These are phyloP conservation scores for Colletotrichum navitas DNA, from an alignment of 2,329 filamentous ascomycete genomes.

Conservation along the genomic window DNA sequence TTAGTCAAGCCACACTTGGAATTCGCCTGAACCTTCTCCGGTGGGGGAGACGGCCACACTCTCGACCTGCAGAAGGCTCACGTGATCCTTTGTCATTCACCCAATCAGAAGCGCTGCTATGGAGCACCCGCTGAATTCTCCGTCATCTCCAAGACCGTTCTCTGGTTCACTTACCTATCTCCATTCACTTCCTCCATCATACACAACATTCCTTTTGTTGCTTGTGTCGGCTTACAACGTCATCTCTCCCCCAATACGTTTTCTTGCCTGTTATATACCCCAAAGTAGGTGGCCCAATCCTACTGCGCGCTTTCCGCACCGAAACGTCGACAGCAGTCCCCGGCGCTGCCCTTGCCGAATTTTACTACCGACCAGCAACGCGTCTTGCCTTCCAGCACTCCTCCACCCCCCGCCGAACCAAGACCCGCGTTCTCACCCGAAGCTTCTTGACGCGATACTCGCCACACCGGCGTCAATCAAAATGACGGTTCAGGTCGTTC, in stretches of 20 bases:
- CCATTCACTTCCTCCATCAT: conserved; percentile 27
- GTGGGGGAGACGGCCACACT: neutral
- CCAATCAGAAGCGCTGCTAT: conserved; percentile 18
- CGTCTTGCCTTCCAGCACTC: conserved; percentile 28
- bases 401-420: conserved; percentile 17
- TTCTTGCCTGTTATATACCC: conserved; percentile 29
- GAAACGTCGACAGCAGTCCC: neutral
- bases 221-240: conserved; percentile 17
- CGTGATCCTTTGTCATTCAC: neutral
- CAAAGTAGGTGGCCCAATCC: neutral
- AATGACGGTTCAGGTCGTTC: conserved; percentile 83
- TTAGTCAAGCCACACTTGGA: conserved; percentile 25
- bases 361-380: conserved; percentile 22
- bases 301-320: conserved; percentile 4
- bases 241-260: neutral
- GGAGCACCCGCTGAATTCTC: conserved; percentile 15
- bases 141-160: conserved; percentile 31
- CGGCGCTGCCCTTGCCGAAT: conserved; percentile 18
- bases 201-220: conserved; percentile 35
- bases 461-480: conserved; percentile 47
- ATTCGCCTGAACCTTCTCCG: conserved; percentile 13
- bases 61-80: neutral
- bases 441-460: conserved; percentile 18
- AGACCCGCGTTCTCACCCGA: conserved; percentile 22
- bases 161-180: conserved; percentile 3